Evolutionary conservation across 305 asterid species (phyloP).

Genomic region (Coffea humblotiana): DNA sequence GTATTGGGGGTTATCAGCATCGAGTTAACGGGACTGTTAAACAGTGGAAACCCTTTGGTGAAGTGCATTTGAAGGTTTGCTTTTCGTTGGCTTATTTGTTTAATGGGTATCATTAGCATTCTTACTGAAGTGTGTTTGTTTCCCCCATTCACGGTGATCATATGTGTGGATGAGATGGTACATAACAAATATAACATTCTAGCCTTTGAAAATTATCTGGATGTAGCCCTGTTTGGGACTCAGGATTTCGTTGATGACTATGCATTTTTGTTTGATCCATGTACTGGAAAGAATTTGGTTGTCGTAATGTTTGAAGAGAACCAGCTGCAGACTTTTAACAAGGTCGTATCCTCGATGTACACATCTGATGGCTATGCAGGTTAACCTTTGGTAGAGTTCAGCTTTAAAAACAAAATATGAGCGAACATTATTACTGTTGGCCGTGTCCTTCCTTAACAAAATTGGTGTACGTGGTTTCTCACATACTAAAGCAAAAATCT

Average conservation of each 20-base stretch:
- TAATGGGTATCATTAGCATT: not conserved
- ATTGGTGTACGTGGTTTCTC: not conserved
- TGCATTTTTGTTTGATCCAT: not conserved
- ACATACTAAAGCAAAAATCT: not conserved
- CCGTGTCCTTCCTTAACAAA: too few relatives aligned
- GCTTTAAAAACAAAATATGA: not conserved
- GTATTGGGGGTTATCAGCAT: conserved; percentile 32
- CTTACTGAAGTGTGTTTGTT: not conserved
- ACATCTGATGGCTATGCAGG: not conserved
- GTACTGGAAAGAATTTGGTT: not conserved
- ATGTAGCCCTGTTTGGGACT: not conserved
- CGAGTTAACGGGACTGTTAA: conserved; percentile 41
- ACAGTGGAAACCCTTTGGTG: conserved; percentile 88
- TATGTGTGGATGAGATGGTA: not conserved
- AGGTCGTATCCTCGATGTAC: not conserved
- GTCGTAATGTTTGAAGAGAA: not conserved
- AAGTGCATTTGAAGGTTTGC: conserved; percentile 91
- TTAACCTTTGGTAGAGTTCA: not conserved
- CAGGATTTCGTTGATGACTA: not conserved
- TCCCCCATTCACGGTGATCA: too few relatives aligned
- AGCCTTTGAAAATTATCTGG: not conserved
- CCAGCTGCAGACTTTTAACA: not conserved
- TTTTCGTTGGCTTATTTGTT: conserved; percentile 6
- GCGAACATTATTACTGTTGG: not conserved
- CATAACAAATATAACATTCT: not conserved